phyloP scores from a whole-genome alignment of 2,329 filamentous ascomycete genomes.

The Fusarium nelsonii region DNA sequence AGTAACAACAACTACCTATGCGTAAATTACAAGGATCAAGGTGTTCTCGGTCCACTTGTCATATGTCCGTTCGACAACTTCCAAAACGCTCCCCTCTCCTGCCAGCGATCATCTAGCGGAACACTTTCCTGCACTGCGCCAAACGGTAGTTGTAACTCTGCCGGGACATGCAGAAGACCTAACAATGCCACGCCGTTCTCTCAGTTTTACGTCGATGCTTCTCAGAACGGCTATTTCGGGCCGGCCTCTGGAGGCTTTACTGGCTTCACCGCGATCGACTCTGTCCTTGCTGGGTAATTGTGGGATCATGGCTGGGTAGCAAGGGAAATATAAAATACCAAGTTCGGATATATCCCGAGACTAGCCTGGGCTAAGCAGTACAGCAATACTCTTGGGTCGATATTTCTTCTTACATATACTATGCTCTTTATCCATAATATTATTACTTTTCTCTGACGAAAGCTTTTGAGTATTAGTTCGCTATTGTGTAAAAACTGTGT shows the following conservation, averaged over 20 bases:
- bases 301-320: not conserved
- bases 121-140: not conserved
- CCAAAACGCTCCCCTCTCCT: not conserved
- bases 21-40: not conserved
- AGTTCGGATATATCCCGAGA: too few relatives aligned
- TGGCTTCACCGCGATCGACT: not conserved
- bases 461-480: too few relatives aligned
- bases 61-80: conserved; percentile 7
- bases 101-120: not conserved
- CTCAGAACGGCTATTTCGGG: conserved; percentile 2
- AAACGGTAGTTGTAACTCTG: rapidly evolving
- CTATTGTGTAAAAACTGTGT: too few relatives aligned
- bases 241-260: not conserved
- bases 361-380: too few relatives aligned
- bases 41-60: not conserved
- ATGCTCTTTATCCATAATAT: too few relatives aligned
- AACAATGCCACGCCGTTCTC: rapidly evolving
- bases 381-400: too few relatives aligned
- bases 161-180: not conserved
- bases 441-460: too few relatives aligned
- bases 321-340: too few relatives aligned
- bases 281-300: not conserved
- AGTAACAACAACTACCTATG: conserved; percentile 11
- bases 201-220: conserved; percentile 13
- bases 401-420: too few relatives aligned